These are phyloP conservation scores for Acanthamoeba triangularis DNA, from an alignment of 208 protist genomes.

Conservation along the genomic window DNA sequence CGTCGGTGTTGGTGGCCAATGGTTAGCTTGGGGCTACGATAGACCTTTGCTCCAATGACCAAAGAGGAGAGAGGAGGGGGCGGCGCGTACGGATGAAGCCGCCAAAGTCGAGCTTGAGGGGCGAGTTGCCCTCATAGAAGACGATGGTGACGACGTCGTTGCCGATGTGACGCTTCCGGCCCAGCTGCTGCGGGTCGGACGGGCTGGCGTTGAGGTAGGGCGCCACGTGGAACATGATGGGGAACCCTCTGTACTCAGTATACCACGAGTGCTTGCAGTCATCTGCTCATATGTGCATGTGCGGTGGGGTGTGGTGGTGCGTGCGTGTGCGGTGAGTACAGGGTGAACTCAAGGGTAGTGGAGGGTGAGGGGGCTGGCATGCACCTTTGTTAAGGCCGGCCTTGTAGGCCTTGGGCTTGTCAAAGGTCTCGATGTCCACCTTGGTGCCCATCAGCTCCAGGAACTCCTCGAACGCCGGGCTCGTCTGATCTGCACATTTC, in stretches of 20 bases:
- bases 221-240: constrained; percentile 67
- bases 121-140: constrained; percentile 41
- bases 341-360: too few species aligned
- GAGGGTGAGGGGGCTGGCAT: too few species aligned
- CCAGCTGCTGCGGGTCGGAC: constrained; percentile 38
- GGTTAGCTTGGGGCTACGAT: neutral
- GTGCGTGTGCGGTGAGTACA: too few species aligned
- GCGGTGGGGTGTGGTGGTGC: too few species aligned
- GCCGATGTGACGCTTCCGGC: constrained; percentile 40
- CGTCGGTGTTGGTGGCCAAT: neutral
- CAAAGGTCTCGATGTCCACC: constrained; percentile 39
- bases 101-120: constrained; percentile 45
- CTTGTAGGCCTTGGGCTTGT: constrained; percentile 37
- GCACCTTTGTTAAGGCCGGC: constrained; percentile 16
- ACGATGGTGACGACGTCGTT: constrained; percentile 29
- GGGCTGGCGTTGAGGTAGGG: constrained; percentile 58
- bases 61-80: neutral
- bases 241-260: constrained; percentile 30
- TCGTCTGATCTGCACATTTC: constrained; percentile 33
- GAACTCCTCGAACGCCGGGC: constrained; percentile 59
- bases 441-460: constrained; percentile 41
- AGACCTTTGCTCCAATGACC: too few species aligned
- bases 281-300: neutral
- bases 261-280: constrained; percentile 57
- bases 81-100: constrained; percentile 14